These are phyloP conservation scores for Sarocladiaceae sp. DNA, from an alignment of 2,329 filamentous ascomycete species.

Conservation along the genomic window DNA sequence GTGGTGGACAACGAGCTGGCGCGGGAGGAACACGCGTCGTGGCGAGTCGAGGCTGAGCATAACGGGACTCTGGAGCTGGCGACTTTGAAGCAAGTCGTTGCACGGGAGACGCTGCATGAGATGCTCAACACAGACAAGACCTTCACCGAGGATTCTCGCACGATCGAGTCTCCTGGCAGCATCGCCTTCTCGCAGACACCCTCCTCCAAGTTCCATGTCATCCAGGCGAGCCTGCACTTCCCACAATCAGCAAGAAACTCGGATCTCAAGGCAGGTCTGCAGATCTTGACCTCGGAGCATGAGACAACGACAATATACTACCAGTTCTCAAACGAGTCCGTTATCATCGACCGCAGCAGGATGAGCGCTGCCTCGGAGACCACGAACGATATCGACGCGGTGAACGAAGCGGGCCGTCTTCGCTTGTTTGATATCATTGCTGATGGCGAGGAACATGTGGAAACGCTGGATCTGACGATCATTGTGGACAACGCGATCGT, in stretches of 20 bases:
- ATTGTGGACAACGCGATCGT: conserved; percentile 31
- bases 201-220: conserved; percentile 30
- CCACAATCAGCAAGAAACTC: conserved; percentile 24
- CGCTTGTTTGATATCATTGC: conserved; percentile 32
- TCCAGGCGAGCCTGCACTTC: conserved; percentile 30
- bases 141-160: conserved; percentile 19
- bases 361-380: conserved; percentile 32
- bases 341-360: conserved; percentile 33
- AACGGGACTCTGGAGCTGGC: conserved; percentile 28
- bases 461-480: conserved; percentile 32
- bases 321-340: conserved; percentile 36
- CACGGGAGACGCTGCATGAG: conserved; percentile 27
- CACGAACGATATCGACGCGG: conserved; percentile 29
- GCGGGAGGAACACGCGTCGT: conserved; percentile 28
- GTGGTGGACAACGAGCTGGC: conserved; percentile 34
- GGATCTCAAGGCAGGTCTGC: conserved; percentile 31
- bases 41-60: conserved; percentile 25
- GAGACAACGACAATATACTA: conserved; percentile 37
- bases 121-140: conserved; percentile 20
- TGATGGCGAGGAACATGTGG: conserved; percentile 22
- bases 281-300: conserved; percentile 30
- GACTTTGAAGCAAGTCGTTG: conserved; percentile 31
- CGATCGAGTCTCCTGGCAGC: not conserved
- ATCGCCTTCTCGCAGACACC: not conserved
- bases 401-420: conserved; percentile 30